Conservation (phyloP, 768 basidiomycete genomes). For the Collybia nuda region DNA sequence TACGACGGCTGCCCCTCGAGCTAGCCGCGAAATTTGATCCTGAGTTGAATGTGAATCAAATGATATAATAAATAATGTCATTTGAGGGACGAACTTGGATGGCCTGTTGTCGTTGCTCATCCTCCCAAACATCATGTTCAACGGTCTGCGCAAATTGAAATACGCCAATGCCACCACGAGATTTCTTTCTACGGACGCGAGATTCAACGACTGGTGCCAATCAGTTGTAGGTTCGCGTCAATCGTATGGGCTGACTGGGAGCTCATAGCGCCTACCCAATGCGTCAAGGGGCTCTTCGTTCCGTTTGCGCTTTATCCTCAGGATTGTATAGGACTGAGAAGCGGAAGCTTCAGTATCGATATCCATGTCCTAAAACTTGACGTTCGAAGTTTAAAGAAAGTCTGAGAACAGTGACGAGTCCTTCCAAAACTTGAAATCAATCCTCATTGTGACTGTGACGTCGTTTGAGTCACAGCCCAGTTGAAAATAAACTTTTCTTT, state of each 20-base stretch:
- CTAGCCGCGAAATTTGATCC: conserved; percentile 59
- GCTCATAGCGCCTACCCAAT: conserved; percentile 48
- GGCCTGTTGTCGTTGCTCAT: conserved; percentile 52
- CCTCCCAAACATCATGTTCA: conserved; percentile 67
- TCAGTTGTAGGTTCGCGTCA: conserved; percentile 10
- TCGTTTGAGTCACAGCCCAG: too few relatives aligned
- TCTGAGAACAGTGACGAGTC: too few relatives aligned
- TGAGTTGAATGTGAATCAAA: conserved; percentile 19
- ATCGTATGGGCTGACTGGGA: conserved; percentile 7
- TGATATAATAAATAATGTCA: not conserved
- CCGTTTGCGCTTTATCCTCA: conserved; percentile 82
- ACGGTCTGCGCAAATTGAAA: conserved; percentile 85
- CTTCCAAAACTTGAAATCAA: too few relatives aligned
- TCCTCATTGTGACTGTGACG: too few relatives aligned
- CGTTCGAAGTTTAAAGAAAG: too few relatives aligned
- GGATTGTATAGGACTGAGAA: conserved; percentile 58
- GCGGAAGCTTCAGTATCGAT: conserved; percentile 21
- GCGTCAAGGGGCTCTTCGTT: conserved; percentile 84
- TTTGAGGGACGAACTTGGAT: conserved; percentile 53
- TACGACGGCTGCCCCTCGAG: conserved; percentile 34
- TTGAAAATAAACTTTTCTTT: too few relatives aligned
- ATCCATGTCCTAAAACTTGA: conserved; percentile 21
- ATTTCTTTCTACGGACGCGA: conserved; percentile 58
- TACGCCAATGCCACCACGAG: conserved; percentile 53
- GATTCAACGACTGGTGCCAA: conserved; percentile 47